Conservation (phyloP, 805 yeast genomes). For the Jamesozyma jinghongensis region DNA sequence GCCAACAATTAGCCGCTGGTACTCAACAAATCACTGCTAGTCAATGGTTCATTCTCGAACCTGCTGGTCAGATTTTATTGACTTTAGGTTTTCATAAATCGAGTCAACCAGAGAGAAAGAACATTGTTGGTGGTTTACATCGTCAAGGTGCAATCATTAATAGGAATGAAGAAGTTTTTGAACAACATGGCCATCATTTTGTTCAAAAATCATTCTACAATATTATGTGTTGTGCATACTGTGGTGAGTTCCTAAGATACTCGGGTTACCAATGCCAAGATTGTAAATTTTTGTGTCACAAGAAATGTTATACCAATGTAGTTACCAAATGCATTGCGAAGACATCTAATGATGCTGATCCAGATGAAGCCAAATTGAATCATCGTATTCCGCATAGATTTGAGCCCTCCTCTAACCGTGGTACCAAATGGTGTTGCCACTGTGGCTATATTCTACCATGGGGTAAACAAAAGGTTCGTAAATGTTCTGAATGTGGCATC, state of each 20-base stretch:
- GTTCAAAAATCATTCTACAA: constrained; percentile 92
- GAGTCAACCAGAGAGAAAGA: constrained; percentile 37
- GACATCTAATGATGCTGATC: constrained; percentile 57
- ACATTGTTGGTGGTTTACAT: constrained; percentile 54
- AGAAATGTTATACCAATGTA: constrained; percentile 69
- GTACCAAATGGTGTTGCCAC: constrained; percentile 99
- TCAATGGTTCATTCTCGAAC: constrained; percentile 87
- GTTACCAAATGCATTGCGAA: constrained; percentile 78
- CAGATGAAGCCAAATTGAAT: constrained; percentile 74
- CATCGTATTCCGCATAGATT: constrained; percentile 97
- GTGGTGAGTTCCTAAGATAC: constrained; percentile 89
- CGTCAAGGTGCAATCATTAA: constrained; percentile 98
- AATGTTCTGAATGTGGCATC: constrained; percentile 87
- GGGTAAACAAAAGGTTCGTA: constrained; percentile 87
- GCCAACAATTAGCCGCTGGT: neutral
- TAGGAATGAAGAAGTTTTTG: constrained; percentile 78
- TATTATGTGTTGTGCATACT: constrained; percentile 94
- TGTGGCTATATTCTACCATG: constrained; percentile 95
- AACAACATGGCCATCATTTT: constrained; percentile 95
- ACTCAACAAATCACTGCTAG: constrained; percentile 39
- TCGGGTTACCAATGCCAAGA: constrained; percentile 84
- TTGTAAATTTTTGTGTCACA: constrained; percentile 72
- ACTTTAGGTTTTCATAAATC: constrained; percentile 74
- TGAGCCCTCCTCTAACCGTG: constrained; percentile 83
- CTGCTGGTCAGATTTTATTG: constrained; percentile 81